Percentiles rank a stretch among this genome's conserved stretches.
These are phyloP conservation scores for Xanthoparmelia taractica DNA, from an alignment of 495 filamentous ascomycete genomes.

Conservation along the genomic window DNA sequence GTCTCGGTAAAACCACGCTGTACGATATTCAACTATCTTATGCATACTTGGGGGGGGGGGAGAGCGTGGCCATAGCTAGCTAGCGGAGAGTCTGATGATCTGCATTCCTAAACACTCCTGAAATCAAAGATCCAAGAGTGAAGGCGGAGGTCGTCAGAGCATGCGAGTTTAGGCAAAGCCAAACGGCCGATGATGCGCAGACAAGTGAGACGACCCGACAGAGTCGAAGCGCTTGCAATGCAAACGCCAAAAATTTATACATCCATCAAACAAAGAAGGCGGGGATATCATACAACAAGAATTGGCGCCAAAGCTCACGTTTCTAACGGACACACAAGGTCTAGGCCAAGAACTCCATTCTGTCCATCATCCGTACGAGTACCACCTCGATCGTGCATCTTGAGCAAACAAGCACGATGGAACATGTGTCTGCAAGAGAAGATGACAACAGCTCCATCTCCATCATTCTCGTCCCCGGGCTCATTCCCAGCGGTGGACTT, in stretches of 20 bases:
- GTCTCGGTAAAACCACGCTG: too few relatives aligned
- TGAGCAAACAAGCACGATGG: conserved; percentile 42
- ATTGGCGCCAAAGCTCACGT: conserved; percentile 24
- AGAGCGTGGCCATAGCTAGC: too few relatives aligned
- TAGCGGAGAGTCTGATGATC: too few relatives aligned
- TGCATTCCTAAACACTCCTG: too few relatives aligned
- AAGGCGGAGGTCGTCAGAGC: too few relatives aligned
- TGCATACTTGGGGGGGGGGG: too few relatives aligned
- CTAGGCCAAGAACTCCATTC: conserved; percentile 28
- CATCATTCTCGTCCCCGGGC: neutral
- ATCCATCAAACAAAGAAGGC: neutral
- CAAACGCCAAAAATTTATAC: neutral
- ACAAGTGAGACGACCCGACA: too few relatives aligned
- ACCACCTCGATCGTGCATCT: conserved; percentile 21
- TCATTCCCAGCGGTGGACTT: neutral
- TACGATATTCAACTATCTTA: too few relatives aligned
- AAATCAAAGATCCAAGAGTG: too few relatives aligned
- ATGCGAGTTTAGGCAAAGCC: too few relatives aligned
- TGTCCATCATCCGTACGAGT: conserved; percentile 9
- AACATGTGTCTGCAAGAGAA: conserved; percentile 51
- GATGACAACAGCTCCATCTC: conserved; percentile 37
- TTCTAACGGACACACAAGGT: conserved; percentile 38
- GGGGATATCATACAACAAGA: conserved; percentile 10
- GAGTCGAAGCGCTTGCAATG: conserved; percentile 17
- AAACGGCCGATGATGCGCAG: too few relatives aligned